Evolutionary conservation across 768 basidiomycete genomes (phyloP).

Genomic region (Hemileccinum impolitum): DNA sequence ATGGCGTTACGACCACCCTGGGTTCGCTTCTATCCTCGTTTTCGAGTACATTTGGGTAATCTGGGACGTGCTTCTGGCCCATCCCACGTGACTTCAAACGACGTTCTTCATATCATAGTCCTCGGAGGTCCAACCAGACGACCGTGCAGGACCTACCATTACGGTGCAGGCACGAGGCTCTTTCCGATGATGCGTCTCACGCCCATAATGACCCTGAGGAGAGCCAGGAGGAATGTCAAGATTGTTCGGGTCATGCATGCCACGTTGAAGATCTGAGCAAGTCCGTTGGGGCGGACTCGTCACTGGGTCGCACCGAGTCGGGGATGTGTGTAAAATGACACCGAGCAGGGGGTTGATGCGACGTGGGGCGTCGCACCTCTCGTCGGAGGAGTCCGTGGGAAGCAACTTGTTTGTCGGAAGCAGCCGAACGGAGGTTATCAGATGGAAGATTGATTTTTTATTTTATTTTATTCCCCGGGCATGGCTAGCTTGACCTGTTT

Average conservation of each 20-base stretch:
- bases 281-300: not conserved
- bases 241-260: not conserved
- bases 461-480: no score
- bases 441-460: no score
- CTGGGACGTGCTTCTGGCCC: no score
- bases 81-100: no score
- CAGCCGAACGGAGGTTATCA: slow-evolving; percentile 29
- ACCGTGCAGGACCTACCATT: slow-evolving; percentile 1
- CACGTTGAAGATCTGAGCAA: slow-evolving; percentile 2
- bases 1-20: no score
- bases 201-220: slow-evolving; percentile 25
- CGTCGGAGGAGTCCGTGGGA: slow-evolving; percentile 23
- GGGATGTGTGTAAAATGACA: not conserved
- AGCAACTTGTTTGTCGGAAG: slow-evolving; percentile 18
- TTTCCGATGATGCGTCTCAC: slow-evolving; percentile 24
- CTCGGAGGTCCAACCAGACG: slow-evolving; percentile 24
- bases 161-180: slow-evolving; percentile 31
- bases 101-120: slow-evolving; percentile 20
- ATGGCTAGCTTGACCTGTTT: slow-evolving; percentile 4
- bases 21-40: no score
- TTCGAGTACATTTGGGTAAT: no score
- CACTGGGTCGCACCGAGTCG: not conserved
- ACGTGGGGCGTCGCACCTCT: slow-evolving; percentile 8
- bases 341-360: not conserved
- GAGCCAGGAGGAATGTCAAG: not conserved